Percentiles rank a stretch among this genome's conserved stretches.
Evolutionary conservation across 1,284 basidiomycete species (phyloP).

Genomic region (Melampsora occidentalis): DNA sequence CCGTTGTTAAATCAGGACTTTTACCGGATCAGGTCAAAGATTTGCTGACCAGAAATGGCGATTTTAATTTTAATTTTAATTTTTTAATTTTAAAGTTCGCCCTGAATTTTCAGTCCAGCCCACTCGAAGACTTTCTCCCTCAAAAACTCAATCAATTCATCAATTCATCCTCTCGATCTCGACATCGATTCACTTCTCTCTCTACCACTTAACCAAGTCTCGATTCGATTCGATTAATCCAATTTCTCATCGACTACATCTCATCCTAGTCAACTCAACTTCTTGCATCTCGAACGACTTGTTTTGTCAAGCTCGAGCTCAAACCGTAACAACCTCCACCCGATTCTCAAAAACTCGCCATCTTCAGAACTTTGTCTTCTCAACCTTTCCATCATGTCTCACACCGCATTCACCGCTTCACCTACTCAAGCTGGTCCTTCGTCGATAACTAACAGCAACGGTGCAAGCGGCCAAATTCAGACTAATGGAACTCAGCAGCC

Average conservation of each 20-base stretch:
- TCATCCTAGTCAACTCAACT: neutral
- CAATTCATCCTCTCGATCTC: neutral
- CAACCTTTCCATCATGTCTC: neutral
- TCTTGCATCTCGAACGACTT: neutral
- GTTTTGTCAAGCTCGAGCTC: neutral
- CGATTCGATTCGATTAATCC: neutral
- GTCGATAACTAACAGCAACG: constrained; percentile 16
- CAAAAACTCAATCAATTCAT: neutral
- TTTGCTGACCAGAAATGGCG: neutral
- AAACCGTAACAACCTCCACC: neutral
- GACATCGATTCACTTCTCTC: neutral
- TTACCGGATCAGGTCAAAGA: neutral
- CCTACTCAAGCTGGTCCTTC: constrained; percentile 27
- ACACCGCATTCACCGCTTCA: constrained; percentile 15
- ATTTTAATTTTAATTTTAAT: neutral
- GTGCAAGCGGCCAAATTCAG: neutral
- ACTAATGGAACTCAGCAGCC: neutral
- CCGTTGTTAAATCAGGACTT: neutral
- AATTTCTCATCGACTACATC: neutral
- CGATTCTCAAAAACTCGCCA: neutral
- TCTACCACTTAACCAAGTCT: neutral
- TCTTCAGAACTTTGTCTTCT: neutral
- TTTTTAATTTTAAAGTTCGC: neutral
- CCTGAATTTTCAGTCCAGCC: neutral
- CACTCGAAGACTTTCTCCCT: too few relatives aligned